Base-by-base conservation (phyloP, 139 green algal genomes). In the Zygnema cylindricum region DNA sequence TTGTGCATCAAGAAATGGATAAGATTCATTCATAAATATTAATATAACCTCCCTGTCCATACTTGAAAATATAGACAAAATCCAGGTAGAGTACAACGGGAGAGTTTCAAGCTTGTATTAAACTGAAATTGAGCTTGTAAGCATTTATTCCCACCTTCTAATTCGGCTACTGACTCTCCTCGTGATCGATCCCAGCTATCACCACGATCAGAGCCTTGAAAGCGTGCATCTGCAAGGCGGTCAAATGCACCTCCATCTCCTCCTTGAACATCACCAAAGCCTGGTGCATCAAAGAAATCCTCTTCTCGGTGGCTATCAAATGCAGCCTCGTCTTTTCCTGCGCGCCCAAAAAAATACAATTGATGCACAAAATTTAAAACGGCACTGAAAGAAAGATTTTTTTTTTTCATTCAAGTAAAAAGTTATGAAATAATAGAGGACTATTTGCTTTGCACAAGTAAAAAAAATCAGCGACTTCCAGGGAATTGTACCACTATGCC, bases 261-360 rank as follows among this genome's bases (percentile, higher is more conserved):
- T 25, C 77, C 77, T 43, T 79, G 71, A 11, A 79, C 36, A 16
- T 79, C 71, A 43, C 71, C 71, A 41, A 85, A 77, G 43, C 77
- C 77, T 25, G 77, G 77, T 3, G 77, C 77, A 16, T 85, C 77
- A 85, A 82, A 85, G 16, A 85, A 85, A 54, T 85, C 77, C 3
- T 85, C 77, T 54, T 85, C 77, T 7, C 77, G 77, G 49, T 85
- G 77, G 39, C 39, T 54, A 41, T 85, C 77, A 16, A 85, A 85
- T 16, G 11, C 77, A 43, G 42, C 16, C 33, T 85, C 49, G 7
- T 75, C 42, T 54, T 75, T 82, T 39, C 77, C 77, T 41, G 35
- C 42, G 11, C 16, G 39, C 42, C 3, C 77, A 41, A 39, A 7
- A 85, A 25, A 25, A 82, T 25, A 25, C 71, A 32, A 25, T 73